These are phyloP conservation scores for Ustilago curta DNA, from an alignment of 1,284 basidiomycete species.

Conservation along the genomic window DNA sequence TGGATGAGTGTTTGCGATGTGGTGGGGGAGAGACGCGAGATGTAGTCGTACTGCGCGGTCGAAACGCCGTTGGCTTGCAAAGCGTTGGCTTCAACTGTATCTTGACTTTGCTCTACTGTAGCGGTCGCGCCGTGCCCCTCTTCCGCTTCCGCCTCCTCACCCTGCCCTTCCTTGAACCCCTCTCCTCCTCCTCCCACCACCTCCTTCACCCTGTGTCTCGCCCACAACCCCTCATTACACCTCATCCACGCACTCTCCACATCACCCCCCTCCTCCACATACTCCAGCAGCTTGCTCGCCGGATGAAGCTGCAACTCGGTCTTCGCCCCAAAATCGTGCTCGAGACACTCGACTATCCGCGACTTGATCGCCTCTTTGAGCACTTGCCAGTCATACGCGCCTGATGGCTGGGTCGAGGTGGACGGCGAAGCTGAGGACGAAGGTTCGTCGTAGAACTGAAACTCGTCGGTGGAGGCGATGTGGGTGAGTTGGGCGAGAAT, in stretches of 20 bases:
- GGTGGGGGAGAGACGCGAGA: neutral
- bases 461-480: slow-evolving; percentile 45
- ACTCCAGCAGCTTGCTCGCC: slow-evolving; percentile 17
- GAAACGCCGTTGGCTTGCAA: neutral
- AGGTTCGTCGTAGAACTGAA: slow-evolving; percentile 18
- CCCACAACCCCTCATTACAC: neutral
- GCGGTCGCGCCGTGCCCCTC: neutral
- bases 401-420: neutral
- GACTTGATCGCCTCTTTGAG: slow-evolving; percentile 52
- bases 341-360: slow-evolving; percentile 18
- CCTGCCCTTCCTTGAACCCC: neutral
- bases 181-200: too few species aligned
- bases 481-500: slow-evolving; percentile 28
- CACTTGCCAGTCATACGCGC: slow-evolving; percentile 34
- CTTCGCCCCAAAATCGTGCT: slow-evolving; percentile 14
- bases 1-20: neutral
- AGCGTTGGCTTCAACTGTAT: neutral
- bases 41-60: slow-evolving; percentile 2
- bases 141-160: neutral
- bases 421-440: slow-evolving; percentile 11
- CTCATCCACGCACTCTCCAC: neutral
- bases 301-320: slow-evolving; percentile 22
- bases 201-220: too few species aligned
- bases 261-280: neutral
- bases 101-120: slow-evolving; percentile 1